phyloP scores from a whole-genome alignment of 768 basidiomycete genomes.

The Termitomyces sp. region DNA sequence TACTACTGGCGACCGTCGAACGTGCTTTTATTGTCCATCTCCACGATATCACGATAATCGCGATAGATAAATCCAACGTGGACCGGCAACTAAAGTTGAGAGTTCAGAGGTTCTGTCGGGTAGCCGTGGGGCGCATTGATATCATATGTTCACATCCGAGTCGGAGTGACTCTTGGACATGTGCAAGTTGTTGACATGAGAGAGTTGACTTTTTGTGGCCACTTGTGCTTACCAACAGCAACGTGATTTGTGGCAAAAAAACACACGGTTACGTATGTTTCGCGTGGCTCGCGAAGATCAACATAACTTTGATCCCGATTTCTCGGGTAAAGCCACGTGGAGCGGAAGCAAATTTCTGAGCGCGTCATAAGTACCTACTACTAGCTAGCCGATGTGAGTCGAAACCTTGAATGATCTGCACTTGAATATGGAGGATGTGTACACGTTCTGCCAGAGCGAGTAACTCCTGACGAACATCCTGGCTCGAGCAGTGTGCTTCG shows the following conservation, averaged over 20 bases:
- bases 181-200: background rate
- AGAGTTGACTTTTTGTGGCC: background rate
- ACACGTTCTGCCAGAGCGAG: too few relatives aligned
- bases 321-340: background rate
- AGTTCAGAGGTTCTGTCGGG: background rate
- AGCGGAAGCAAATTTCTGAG: conserved; percentile 1
- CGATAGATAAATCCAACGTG: background rate
- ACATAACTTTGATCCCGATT: background rate
- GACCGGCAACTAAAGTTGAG: background rate
- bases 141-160: background rate
- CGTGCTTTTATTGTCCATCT: too few relatives aligned
- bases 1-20: too few relatives aligned
- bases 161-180: background rate
- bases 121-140: background rate
- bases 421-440: background rate
- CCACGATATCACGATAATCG: background rate
- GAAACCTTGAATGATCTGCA: background rate
- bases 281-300: background rate
- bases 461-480: background rate
- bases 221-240: background rate
- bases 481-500: background rate
- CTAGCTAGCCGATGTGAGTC: too few relatives aligned
- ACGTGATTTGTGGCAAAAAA: background rate
- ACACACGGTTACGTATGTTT: background rate
- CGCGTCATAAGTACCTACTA: too few relatives aligned